Evolutionary conservation across 2,329 filamentous ascomycete genomes (phyloP).

Genomic region (Penicillium brasilianum): DNA sequence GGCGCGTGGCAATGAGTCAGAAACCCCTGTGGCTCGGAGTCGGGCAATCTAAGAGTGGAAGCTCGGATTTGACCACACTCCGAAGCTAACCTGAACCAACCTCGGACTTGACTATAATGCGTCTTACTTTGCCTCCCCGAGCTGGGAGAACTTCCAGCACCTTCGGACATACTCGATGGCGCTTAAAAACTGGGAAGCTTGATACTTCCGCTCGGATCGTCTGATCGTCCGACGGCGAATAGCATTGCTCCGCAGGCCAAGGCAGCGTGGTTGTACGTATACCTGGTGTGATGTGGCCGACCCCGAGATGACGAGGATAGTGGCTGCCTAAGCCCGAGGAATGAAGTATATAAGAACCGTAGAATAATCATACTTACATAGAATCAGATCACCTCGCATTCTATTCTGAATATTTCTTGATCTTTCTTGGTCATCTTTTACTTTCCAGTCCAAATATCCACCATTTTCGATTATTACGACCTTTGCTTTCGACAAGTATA

Average conservation of each 20-base stretch:
- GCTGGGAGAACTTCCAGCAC: conserved; percentile 4
- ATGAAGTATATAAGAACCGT: conserved; percentile 18
- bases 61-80: conserved; percentile 16
- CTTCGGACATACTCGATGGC: conserved; percentile 5
- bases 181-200: conserved; percentile 5
- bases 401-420: conserved; percentile 7
- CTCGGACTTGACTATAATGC: conserved; percentile 7
- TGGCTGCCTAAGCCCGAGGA: conserved; percentile 15
- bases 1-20: conserved; percentile 17
- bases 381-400: conserved; percentile 15
- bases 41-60: neutral
- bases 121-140: conserved; percentile 14
- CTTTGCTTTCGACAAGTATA: conserved; percentile 5
- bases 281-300: conserved; percentile 15
- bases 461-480: neutral
- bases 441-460: neutral
- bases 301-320: conserved; percentile 8
- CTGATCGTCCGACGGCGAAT: conserved; percentile 15
- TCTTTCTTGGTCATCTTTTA: neutral
- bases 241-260: conserved; percentile 8
- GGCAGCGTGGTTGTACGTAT: conserved; percentile 26
- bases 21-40: neutral
- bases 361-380: neutral
- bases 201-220: conserved; percentile 7
- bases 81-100: neutral